Evolutionary conservation across 2,329 filamentous ascomycete species (phyloP).

Genomic region (Ophiostoma quercus): DNA sequence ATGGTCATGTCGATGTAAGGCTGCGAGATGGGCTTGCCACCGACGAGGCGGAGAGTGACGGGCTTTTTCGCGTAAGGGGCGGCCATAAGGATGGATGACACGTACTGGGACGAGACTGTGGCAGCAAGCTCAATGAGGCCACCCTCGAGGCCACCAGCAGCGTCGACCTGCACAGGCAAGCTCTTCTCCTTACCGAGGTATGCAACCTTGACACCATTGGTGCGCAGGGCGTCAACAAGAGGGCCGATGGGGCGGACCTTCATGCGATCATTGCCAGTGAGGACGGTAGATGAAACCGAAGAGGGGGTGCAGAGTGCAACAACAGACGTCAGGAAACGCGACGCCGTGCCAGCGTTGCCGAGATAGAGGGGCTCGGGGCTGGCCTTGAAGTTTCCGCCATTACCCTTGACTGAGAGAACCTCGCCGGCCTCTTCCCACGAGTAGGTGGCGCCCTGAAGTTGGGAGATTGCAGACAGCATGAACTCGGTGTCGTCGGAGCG

Average conservation of each 20-base stretch:
- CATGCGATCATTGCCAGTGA: conserved; percentile 95
- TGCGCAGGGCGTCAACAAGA: conserved; percentile 80
- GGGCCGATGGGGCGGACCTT: conserved; percentile 91
- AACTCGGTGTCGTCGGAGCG: conserved; percentile 97
- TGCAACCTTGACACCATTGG: conserved; percentile 80
- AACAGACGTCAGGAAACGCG: conserved; percentile 89
- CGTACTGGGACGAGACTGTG: conserved; percentile 97
- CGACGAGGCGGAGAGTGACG: conserved; percentile 82
- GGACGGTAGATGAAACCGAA: conserved; percentile 61
- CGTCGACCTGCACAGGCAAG: conserved; percentile 75
- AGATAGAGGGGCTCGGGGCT: conserved; percentile 77
- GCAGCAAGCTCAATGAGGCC: conserved; percentile 88
- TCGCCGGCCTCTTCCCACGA: conserved; percentile 94
- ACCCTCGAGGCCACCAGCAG: conserved; percentile 75
- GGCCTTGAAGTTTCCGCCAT: conserved; percentile 77
- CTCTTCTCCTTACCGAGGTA: conserved; percentile 81
- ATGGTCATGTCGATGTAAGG: conserved; percentile 99
- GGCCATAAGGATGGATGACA: conserved; percentile 93
- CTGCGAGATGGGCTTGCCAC: conserved; percentile 96
- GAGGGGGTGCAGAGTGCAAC: conserved; percentile 72
- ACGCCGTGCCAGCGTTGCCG: conserved; percentile 93
- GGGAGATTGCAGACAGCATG: conserved; percentile 88
- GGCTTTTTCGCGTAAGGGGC: conserved; percentile 94
- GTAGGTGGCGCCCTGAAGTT: conserved; percentile 80
- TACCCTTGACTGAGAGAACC: conserved; percentile 80